A percentile compares a stretch with the other conserved stretches of the same genome.
Evolutionary conservation across 192 early-diverging fungal genomes (phyloP).

Genomic region (Coemansia sp.): DNA sequence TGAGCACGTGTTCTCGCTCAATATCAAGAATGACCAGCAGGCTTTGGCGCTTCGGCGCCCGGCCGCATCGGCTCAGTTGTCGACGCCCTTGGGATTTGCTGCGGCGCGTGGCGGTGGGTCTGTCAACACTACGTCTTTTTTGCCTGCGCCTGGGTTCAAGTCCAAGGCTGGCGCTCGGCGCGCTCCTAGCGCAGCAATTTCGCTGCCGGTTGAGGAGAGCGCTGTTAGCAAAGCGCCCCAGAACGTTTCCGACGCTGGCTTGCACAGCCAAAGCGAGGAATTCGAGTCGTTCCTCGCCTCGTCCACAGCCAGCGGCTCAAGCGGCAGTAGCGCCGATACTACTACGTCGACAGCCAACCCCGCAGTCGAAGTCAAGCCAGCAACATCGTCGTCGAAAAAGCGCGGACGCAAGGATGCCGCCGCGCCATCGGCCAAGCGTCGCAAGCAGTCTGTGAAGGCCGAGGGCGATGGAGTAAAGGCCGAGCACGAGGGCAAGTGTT

Average conservation of each 20-base stretch:
- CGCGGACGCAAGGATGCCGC: slow-evolving; percentile 19
- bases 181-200: slow-evolving; percentile 9
- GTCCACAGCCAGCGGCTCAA: not conserved
- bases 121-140: not conserved
- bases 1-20: slow-evolving; percentile 48
- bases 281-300: slow-evolving; percentile 10
- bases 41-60: not conserved
- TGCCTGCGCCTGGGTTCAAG: slow-evolving; percentile 1
- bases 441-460: slow-evolving; percentile 12
- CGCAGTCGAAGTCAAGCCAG: not conserved
- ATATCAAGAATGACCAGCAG: slow-evolving; percentile 19
- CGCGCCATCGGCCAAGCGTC: slow-evolving; percentile 16
- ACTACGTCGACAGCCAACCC: slow-evolving; percentile 23
- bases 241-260: slow-evolving; percentile 11
- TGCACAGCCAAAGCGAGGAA: not conserved
- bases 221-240: slow-evolving; percentile 22
- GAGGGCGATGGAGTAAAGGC: not conserved
- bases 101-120: slow-evolving; percentile 2
- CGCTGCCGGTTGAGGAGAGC: slow-evolving; percentile 35
- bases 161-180: not conserved
- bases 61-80: slow-evolving; percentile 1
- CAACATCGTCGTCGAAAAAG: slow-evolving; percentile 8
- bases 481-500: slow-evolving; percentile 20
- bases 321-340: not conserved
- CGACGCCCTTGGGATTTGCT: slow-evolving; percentile 6